Evolutionary conservation across 2,329 filamentous ascomycete species (phyloP), one percentile per base, ranked within the genome.

Genomic region (Intubia oerlemansii): DNA sequence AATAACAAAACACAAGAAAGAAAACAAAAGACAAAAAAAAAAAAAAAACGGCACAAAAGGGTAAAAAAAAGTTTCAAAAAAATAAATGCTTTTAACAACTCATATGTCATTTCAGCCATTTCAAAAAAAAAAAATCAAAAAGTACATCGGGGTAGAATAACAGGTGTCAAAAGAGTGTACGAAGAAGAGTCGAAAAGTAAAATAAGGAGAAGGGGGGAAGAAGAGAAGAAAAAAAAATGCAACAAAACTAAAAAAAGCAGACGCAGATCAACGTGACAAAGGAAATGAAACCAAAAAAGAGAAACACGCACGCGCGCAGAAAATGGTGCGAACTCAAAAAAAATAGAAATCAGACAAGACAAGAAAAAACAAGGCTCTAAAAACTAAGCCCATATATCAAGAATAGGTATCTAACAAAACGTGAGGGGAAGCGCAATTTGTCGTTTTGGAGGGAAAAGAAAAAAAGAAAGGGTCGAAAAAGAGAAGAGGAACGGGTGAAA

Each of bases 41-140:
- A 16, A 24, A 18, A 14, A 12, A 27, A 25, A 16, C 3, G 13
- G n/a, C 18, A 10, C 13, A 15, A 26, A 16, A 18, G 18, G 24
- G 17, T 18, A 31, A 15, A 11, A 23, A 16, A 26, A 12, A 11
- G 10, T 22, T 17, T 24, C 10, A 21, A 25, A 25, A 30, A 24
- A 27, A 14, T 19, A 33, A 32, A 33, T 30, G 34, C 34, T 22
- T 29, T 32, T 19, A 32, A 27, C 32, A 31, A 30, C 32, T 31
- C 27, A 32, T 25, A n/a, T 27, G 32, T 32, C 34, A 32, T 34
- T 20, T 30, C 32, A 31, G 34, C 34, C 32, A 30, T 33, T 29
- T 26, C 27, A 32, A 24, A 24, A 25, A 21, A 20, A 27, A 14
- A n/a, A n/a, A n/a, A n/a, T n/a, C n/a, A n/a, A n/a, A n/a, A n/a